Conservation (phyloP, 2,329 filamentous ascomycete species). For the Gyromitra esculenta region DNA sequence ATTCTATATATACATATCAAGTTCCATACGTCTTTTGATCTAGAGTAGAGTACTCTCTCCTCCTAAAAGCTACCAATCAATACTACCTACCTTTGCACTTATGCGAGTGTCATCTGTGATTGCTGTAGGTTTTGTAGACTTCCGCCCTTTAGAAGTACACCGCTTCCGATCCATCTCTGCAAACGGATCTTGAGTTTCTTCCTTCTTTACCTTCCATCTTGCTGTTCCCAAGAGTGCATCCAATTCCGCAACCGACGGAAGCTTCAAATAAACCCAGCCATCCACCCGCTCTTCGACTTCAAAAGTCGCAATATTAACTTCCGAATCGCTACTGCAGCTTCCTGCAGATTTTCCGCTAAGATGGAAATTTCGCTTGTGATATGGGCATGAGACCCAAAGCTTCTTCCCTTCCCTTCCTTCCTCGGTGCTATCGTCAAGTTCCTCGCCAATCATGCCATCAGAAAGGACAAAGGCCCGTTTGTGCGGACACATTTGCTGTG, state of each 20-base stretch:
- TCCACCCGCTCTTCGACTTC: slow-evolving; percentile 77
- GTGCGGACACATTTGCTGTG: slow-evolving; percentile 95
- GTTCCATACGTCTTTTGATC: neutral
- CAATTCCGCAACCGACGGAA: slow-evolving; percentile 82
- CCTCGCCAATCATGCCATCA: slow-evolving; percentile 81
- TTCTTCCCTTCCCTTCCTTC: slow-evolving; percentile 64
- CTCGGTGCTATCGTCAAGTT: slow-evolving; percentile 59
- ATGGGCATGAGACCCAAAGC: slow-evolving; percentile 87
- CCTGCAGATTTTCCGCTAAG: slow-evolving; percentile 73
- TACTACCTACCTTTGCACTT: slow-evolving; percentile 6
- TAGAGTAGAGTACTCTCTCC: neutral
- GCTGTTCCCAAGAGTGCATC: slow-evolving; percentile 80
- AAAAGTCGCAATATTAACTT: slow-evolving; percentile 84
- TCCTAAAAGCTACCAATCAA: slow-evolving; percentile 25
- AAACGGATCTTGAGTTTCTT: slow-evolving; percentile 64
- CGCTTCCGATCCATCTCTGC: slow-evolving; percentile 42
- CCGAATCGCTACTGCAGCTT: slow-evolving; percentile 76
- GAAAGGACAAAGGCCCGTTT: slow-evolving; percentile 89
- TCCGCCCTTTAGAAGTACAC: slow-evolving; percentile 28
- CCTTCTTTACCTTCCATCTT: slow-evolving; percentile 80
- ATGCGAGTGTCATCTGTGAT: neutral
- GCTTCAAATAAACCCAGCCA: slow-evolving; percentile 79
- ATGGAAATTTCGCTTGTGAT: slow-evolving; percentile 90
- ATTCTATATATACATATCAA: neutral
- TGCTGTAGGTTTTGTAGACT: slow-evolving; percentile 33